These are phyloP conservation scores for Penicillium herquei DNA, from an alignment of 495 filamentous ascomycete genomes.

Conservation along the genomic window DNA sequence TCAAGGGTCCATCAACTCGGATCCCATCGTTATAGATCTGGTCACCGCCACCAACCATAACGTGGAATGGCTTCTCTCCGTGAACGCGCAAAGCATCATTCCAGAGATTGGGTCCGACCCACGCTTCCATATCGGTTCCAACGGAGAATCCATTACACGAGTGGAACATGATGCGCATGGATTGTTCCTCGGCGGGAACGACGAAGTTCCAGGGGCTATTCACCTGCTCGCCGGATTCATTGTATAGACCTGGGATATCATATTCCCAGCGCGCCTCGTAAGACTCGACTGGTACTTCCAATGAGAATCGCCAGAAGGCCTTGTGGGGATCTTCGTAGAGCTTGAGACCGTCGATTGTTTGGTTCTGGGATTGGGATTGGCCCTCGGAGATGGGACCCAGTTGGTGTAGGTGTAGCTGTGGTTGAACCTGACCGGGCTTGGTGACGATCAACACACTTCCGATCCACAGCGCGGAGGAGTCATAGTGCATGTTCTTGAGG, in stretches of 20 bases:
- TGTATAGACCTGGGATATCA: conserved; percentile 39
- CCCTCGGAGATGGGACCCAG: conserved; percentile 35
- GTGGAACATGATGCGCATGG: conserved; percentile 94
- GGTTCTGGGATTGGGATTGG: conserved; percentile 10
- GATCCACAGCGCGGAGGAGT: conserved; percentile 59
- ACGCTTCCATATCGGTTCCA: conserved; percentile 82
- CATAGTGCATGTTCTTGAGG: conserved; percentile 75
- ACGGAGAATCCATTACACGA: conserved; percentile 97
- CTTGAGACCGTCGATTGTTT: conserved; percentile 52
- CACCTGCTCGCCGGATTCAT: conserved; percentile 37
- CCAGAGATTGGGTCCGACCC: conserved; percentile 81
- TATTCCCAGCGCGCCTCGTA: conserved; percentile 53
- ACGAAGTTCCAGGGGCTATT: conserved; percentile 57
- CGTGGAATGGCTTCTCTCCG: conserved; percentile 74
- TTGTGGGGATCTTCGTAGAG: conserved; percentile 77
- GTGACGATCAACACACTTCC: conserved; percentile 83
- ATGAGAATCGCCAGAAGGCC: conserved; percentile 78
- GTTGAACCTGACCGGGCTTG: conserved; percentile 56
- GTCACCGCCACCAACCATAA: conserved; percentile 94
- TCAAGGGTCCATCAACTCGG: conserved; percentile 75
- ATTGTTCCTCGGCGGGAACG: conserved; percentile 73
- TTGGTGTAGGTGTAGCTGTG: conserved; percentile 48
- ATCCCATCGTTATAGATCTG: conserved; percentile 95
- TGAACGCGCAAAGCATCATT: conserved; percentile 80
- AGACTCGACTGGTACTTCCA: conserved; percentile 50